Base-by-base conservation (phyloP, 371 early-diverging fungal genomes). In the Phascolomyces articulosus region DNA sequence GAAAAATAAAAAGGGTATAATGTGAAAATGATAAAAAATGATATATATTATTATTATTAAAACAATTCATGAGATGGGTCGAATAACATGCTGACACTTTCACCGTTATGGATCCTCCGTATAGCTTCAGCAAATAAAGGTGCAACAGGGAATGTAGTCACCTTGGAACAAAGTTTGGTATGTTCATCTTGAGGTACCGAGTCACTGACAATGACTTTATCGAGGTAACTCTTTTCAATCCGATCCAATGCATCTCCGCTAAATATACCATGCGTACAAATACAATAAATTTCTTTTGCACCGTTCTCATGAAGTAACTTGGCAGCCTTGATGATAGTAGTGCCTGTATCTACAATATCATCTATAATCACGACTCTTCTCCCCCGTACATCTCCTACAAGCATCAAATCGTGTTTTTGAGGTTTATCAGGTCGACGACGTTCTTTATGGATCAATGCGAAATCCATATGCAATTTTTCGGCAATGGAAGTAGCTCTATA, bases 281-380 rank as follows among this genome's bases (percentile, higher is more conserved):
- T 85, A 2, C 96, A 96, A 72, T 93, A 95, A 48, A 98, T 91
- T 63, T 87, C 84, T 26, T 86, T 78, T 2, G 97, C 97, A 3
- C 98, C 98, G 67, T 91, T 90, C 56, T 91, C 90, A 63, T 87
- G 86, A 27, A 98, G 80, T 26, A 93, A 77, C 66, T 93, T 88
- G 44, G 98, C 95, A 0, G 97, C 98, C 54, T 90, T 85, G 48
- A 91, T 91, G 57, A 98, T 82, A 0, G 98, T 98, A 59, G 87
- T 89, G 29, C 92, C 95, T 13, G 97, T 98, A 73, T 97, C 97
- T 24, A 95, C 93, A 77, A 98, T 96, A 75, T 98, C 98, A 73
- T 98, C 98, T 20, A 98, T 90, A 31, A 97, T 75, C 55, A 97
- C 92, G 55, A 92, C 92, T 2, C 84, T 80, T 64, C 90, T 89